Base-by-base conservation (phyloP, 2,329 filamentous ascomycete genomes). In the Chaetomiaceae sp. region DNA sequence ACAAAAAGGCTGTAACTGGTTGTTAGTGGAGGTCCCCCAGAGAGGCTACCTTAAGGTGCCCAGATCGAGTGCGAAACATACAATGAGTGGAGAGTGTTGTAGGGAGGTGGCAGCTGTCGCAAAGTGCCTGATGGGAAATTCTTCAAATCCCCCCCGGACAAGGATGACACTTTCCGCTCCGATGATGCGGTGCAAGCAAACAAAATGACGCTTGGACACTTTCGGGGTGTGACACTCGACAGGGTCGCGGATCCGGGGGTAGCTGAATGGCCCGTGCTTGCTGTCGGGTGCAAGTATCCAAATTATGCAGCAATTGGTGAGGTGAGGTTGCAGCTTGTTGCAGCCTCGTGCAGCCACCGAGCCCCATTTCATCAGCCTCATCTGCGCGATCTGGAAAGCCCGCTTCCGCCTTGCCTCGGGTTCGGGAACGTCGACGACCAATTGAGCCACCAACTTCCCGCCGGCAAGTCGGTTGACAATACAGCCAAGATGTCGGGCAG, bases 401-500 rank as follows among this genome's bases (percentile, higher is more conserved):
- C 51, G 42, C 39, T 44, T 49, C 34, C 51, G 34, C 14, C 38
- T 51, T 37, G 25, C 40, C 47, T 47, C 45, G 44, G 44, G 29
- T 29, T 15, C n/a, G n/a, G 42, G 47, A 36, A 49, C 59, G 44
- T 40, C 53, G 54, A 53, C 58, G 58, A 59, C 61, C 55, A 58
- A 64, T 63, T 60, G 58, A 65, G 39, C 59, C 42, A 52, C 55
- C 38, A 33, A 42, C 33, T 42, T 31, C 25, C 48, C 47, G 47
- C 49, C 49, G 47, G 39, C 47, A 19, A 48, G 51, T 40, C 37
- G 45, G 44, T 50, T 43, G 47, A 45, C 25, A 27, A 38, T 31
- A 29, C 31, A 44, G 27, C 22, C 49, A 25, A 51, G 6, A 97
- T 97, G 94, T 89, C 91, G 64, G 79, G 81, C 75, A 95, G 94